Conservation (phyloP, 257 asterid genomes). For the Capsicum baccatum region DNA sequence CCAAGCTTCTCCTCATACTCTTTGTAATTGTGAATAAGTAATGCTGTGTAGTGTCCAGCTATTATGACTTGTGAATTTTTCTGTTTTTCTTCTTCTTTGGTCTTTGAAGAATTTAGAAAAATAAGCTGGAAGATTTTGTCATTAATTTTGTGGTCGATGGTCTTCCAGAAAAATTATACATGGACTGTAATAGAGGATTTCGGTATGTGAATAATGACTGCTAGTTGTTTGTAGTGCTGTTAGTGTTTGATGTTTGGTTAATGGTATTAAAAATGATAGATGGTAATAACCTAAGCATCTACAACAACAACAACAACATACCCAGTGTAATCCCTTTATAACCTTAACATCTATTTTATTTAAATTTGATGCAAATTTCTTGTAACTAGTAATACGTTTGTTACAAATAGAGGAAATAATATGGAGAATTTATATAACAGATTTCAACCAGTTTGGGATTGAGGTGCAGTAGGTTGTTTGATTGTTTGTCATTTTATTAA, state of each 20-base stretch:
- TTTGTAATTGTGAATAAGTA: conserved; percentile 1
- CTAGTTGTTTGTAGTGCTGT: background rate
- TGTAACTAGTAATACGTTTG: background rate
- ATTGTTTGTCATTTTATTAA: background rate
- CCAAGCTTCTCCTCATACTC: background rate
- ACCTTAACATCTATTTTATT: background rate
- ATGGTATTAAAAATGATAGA: background rate
- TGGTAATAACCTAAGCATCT: background rate
- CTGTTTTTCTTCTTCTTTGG: background rate
- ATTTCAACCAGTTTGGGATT: background rate
- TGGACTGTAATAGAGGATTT: conserved; percentile 7
- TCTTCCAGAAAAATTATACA: background rate
- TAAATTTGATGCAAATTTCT: conserved; percentile 15
- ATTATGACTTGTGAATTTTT: background rate
- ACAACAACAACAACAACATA: too few relatives aligned
- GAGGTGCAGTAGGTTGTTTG: background rate
- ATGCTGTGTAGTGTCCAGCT: background rate
- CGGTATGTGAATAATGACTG: background rate
- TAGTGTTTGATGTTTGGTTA: conserved; percentile 21
- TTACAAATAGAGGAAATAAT: background rate
- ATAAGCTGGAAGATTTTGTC: background rate
- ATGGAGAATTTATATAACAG: background rate
- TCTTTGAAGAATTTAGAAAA: background rate
- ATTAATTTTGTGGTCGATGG: conserved; percentile 1
- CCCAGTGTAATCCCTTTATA: background rate